Percentiles rank a stretch among this genome's conserved stretches.
Conservation (phyloP, 2,329 filamentous ascomycete species). For the Arthrobotrys iridis region DNA sequence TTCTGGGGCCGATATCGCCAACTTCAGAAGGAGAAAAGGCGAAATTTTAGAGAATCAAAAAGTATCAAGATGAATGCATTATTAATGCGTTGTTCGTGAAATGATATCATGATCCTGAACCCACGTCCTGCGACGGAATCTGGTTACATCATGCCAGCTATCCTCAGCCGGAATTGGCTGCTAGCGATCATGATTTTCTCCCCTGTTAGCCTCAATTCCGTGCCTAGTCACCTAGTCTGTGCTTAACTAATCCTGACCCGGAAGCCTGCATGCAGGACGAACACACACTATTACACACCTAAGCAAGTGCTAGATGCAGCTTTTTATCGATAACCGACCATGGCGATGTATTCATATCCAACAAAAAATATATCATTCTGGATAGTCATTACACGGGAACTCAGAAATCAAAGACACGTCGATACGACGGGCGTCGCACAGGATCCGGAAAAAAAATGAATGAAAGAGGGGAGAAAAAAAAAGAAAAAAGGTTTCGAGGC, state of each 20-base stretch:
- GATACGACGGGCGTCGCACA: slow-evolving; percentile 18
- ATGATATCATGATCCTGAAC: slow-evolving; percentile 43
- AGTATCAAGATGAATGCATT: slow-evolving; percentile 8
- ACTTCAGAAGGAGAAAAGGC: not conserved
- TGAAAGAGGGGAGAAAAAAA: not conserved
- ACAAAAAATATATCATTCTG: not conserved
- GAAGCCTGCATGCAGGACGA: slow-evolving; percentile 12
- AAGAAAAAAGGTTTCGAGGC: slow-evolving; percentile 3
- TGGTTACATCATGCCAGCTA: slow-evolving; percentile 52
- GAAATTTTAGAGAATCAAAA: slow-evolving; percentile 17
- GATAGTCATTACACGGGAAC: not conserved
- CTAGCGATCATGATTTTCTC: slow-evolving; percentile 6
- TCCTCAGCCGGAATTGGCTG: slow-evolving; percentile 22
- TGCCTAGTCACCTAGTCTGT: not conserved
- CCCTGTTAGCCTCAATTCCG: not conserved
- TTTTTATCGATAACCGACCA: slow-evolving; percentile 36
- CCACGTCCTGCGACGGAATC: slow-evolving; percentile 14
- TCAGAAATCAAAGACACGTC: slow-evolving; percentile 31
- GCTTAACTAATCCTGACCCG: slow-evolving; percentile 9
- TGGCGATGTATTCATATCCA: not conserved
- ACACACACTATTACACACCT: slow-evolving; percentile 2
- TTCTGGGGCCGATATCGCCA: slow-evolving; percentile 8
- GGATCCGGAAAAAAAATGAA: not conserved
- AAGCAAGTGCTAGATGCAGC: slow-evolving; percentile 16
- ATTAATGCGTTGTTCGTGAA: slow-evolving; percentile 45